A percentile compares a stretch with the other conserved stretches of the same genome.
Evolutionary conservation across 306 rosid genomes (phyloP).

Genomic region (Sicyos edulis): DNA sequence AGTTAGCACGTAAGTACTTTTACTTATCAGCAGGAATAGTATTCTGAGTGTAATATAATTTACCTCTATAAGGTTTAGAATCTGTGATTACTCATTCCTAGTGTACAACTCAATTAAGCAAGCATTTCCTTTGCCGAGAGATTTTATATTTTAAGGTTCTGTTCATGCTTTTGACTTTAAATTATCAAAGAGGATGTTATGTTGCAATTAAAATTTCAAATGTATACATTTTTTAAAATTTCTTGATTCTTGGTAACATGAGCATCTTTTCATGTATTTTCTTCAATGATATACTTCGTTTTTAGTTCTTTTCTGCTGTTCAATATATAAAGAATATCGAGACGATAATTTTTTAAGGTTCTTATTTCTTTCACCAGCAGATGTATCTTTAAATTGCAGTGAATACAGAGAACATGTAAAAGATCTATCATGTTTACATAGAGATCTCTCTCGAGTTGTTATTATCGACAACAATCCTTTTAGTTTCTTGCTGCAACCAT

Average conservation of each 20-base stretch:
- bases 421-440: slow-evolving; percentile 63
- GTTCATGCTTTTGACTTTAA: not conserved
- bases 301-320: too few species aligned
- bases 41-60: not conserved
- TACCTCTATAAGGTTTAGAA: not conserved
- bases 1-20: slow-evolving; percentile 55
- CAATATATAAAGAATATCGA: too few species aligned
- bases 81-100: slow-evolving; percentile 4
- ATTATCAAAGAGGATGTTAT: too few species aligned
- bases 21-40: too few species aligned
- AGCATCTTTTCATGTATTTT: too few species aligned
- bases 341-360: too few species aligned
- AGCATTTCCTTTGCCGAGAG: not conserved
- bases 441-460: slow-evolving; percentile 62
- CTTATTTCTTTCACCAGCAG: too few species aligned
- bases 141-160: not conserved
- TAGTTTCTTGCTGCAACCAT: slow-evolving; percentile 82
- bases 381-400: slow-evolving; percentile 33
- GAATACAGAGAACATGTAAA: slow-evolving; percentile 78
- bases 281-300: too few species aligned
- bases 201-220: not conserved
- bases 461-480: slow-evolving; percentile 30
- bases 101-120: not conserved
- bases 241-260: too few species aligned
- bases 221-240: not conserved